Conservation (phyloP, 2,329 filamentous ascomycete species). For the Aspergillus ustus region DNA sequence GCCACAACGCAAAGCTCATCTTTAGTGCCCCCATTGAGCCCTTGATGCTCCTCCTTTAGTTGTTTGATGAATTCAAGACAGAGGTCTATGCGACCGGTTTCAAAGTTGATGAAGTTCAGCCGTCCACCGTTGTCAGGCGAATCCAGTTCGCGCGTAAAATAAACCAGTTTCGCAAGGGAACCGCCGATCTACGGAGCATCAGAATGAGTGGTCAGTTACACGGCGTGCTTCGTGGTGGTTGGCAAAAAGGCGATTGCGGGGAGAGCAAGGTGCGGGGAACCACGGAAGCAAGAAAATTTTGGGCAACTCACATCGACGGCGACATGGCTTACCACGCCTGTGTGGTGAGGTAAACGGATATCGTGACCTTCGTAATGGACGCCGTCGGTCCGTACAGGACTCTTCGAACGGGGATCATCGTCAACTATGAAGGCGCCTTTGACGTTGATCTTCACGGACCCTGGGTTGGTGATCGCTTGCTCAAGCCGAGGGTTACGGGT, state of each 20-base stretch:
- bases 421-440: conserved; percentile 96
- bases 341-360: conserved; percentile 95
- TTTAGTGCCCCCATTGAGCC: conserved; percentile 70
- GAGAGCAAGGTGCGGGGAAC: conserved; percentile 37
- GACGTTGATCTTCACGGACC: conserved; percentile 90
- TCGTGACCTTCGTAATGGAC: conserved; percentile 80
- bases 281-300: conserved; percentile 20
- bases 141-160: conserved; percentile 87
- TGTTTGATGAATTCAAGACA: conserved; percentile 91
- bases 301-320: conserved; percentile 79
- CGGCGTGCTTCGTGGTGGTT: conserved; percentile 11
- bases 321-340: conserved; percentile 92
- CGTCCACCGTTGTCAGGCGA: conserved; percentile 82
- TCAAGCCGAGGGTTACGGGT: conserved; percentile 38
- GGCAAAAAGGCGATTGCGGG: conserved; percentile 33
- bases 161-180: conserved; percentile 93
- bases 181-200: conserved; percentile 78
- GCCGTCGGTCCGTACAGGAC: conserved; percentile 57
- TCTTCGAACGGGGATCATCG: conserved; percentile 64
- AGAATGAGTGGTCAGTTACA: conserved; percentile 14
- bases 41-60: conserved; percentile 79
- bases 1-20: conserved; percentile 89
- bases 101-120: conserved; percentile 93
- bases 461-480: conserved; percentile 61
- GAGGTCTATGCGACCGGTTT: conserved; percentile 91